These are phyloP conservation scores for Prunus davidiana DNA, from an alignment of 306 rosid genomes.

Conservation along the genomic window DNA sequence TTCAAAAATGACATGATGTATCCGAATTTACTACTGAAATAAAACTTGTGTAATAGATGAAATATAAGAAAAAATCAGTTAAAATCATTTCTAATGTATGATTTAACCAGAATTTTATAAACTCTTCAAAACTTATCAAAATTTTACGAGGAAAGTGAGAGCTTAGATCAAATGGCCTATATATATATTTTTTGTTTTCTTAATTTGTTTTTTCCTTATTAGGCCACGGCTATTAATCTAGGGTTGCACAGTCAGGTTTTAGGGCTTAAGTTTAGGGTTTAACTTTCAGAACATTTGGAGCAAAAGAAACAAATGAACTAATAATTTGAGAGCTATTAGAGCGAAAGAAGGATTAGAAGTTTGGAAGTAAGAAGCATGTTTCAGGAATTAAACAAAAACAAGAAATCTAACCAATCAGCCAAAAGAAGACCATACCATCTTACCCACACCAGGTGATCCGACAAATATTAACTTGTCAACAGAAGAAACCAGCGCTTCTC, in stretches of 20 bases:
- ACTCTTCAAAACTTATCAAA: background rate
- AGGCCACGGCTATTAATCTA: background rate
- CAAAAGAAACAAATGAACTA: no score
- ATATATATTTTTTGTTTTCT: no score
- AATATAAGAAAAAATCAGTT: background rate
- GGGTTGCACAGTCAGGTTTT: background rate
- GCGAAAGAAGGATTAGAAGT: background rate
- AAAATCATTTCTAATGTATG: background rate
- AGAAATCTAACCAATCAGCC: conserved; percentile 16
- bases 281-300: background rate
- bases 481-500: conserved; percentile 90
- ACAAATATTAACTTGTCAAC: conserved; percentile 94
- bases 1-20: background rate
- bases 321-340: background rate
- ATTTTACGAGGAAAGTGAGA: background rate
- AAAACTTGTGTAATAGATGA: background rate
- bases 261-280: no score
- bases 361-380: background rate
- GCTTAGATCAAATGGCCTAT: no score
- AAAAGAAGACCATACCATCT: conserved; percentile 66
- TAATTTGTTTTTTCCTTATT: no score
- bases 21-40: background rate
- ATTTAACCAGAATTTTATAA: background rate
- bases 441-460: conserved; percentile 97
- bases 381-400: background rate